phyloP scores from a whole-genome alignment of 2,329 filamentous ascomycete species.

The Parascedosporium putredinis region DNA sequence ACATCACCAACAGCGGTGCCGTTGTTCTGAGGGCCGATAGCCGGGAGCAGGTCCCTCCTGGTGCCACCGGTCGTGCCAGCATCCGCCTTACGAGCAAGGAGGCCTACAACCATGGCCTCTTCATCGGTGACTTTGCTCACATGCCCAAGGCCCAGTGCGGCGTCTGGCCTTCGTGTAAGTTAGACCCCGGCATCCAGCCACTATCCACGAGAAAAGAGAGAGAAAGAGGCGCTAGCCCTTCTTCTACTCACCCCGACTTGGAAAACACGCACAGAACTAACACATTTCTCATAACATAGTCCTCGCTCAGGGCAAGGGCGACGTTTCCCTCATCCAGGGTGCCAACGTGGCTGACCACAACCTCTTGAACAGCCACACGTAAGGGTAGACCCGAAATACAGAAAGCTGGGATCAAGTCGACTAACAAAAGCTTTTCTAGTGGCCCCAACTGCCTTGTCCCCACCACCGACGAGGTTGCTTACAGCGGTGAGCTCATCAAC shows the following conservation, averaged over 20 bases:
- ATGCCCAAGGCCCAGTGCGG: constrained; percentile 65
- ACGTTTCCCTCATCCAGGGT: constrained; percentile 63
- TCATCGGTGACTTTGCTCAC: constrained; percentile 62
- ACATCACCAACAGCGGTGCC: not conserved
- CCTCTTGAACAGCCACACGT: constrained; percentile 53
- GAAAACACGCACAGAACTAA: not conserved
- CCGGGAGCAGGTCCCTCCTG: constrained; percentile 26
- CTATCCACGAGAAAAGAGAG: too few relatives aligned
- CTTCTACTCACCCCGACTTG: too few relatives aligned
- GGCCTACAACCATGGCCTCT: constrained; percentile 53
- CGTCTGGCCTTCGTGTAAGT: constrained; percentile 60
- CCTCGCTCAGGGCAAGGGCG: constrained; percentile 47
- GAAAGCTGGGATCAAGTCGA: not conserved
- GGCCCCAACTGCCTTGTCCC: not conserved
- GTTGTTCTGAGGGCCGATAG: constrained; percentile 16
- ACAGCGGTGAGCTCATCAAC: not conserved
- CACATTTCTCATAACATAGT: constrained; percentile 35
- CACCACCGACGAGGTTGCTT: not conserved
- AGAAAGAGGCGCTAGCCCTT: too few relatives aligned
- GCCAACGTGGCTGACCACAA: constrained; percentile 52
- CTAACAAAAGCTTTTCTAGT: not conserved
- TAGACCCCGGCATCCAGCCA: too few relatives aligned
- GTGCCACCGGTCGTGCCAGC: constrained; percentile 38
- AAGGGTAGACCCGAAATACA: constrained; percentile 8
- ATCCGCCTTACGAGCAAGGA: constrained; percentile 57